Evolutionary conservation across 2,329 filamentous ascomycete species (phyloP).

Genomic region (Phaeosphaeriaceae sp.): DNA sequence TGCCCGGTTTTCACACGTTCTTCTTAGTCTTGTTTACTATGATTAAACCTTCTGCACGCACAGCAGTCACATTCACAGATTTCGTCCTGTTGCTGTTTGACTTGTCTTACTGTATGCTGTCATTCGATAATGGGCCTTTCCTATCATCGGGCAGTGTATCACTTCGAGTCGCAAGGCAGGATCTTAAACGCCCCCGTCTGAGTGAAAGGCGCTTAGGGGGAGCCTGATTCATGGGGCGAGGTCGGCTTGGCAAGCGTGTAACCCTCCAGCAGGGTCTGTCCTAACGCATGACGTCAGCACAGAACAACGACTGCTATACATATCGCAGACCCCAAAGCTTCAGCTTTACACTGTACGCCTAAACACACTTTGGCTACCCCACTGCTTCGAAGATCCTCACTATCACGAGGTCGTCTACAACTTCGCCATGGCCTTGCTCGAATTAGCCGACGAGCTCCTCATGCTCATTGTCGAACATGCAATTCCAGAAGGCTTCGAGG

Average conservation of each 20-base stretch:
- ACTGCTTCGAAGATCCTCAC: constrained; percentile 14
- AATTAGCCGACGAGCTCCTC: constrained; percentile 19
- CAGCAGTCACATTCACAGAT: too few relatives aligned
- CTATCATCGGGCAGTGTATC: too few relatives aligned
- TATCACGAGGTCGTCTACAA: constrained; percentile 16
- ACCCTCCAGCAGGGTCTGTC: constrained; percentile 9
- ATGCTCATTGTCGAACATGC: constrained; percentile 15
- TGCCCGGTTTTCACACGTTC: too few relatives aligned
- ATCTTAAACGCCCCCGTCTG: not conserved
- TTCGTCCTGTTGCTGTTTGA: too few relatives aligned
- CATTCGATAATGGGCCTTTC: too few relatives aligned
- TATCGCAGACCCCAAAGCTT: constrained; percentile 15
- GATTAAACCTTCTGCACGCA: too few relatives aligned
- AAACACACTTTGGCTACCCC: constrained; percentile 12
- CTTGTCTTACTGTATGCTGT: too few relatives aligned
- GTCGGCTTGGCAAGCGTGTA: not conserved
- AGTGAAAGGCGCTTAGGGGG: not conserved
- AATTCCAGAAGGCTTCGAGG: constrained; percentile 20
- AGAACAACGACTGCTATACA: constrained; percentile 13
- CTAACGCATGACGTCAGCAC: constrained; percentile 9
- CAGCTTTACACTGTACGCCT: constrained; percentile 13
- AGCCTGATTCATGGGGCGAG: not conserved
- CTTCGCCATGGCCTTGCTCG: constrained; percentile 3
- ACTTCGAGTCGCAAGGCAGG: not conserved
- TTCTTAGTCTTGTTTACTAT: too few relatives aligned